phyloP scores from a whole-genome alignment of 2,329 filamentous ascomycete genomes.

The Xylariaceae sp. region DNA sequence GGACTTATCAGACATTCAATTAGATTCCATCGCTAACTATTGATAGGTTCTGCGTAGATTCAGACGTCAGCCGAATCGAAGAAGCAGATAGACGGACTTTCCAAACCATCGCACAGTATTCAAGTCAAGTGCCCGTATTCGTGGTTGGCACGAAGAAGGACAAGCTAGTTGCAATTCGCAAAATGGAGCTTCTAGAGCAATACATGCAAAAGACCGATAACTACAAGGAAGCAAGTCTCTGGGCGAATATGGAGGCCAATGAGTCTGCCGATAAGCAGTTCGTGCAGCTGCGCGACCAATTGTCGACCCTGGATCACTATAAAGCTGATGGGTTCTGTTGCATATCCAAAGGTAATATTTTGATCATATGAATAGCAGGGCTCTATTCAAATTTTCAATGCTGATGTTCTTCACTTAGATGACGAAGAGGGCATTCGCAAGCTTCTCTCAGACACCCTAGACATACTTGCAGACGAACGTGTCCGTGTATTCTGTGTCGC shows the following conservation, averaged over 20 bases:
- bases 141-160: slow-evolving; percentile 15
- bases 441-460: slow-evolving; percentile 6
- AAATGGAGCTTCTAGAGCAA: slow-evolving; percentile 10
- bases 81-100: slow-evolving; percentile 13
- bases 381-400: not conserved
- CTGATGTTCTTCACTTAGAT: not conserved
- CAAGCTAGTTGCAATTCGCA: slow-evolving; percentile 4
- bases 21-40: not conserved
- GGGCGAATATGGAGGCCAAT: slow-evolving; percentile 8
- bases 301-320: slow-evolving; percentile 7
- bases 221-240: slow-evolving; percentile 11
- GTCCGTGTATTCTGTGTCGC: slow-evolving; percentile 15
- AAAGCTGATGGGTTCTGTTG: slow-evolving; percentile 12
- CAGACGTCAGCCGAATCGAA: slow-evolving; percentile 14
- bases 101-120: slow-evolving; percentile 9
- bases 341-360: slow-evolving; percentile 7
- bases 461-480: slow-evolving; percentile 11
- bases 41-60: slow-evolving; percentile 11
- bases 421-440: slow-evolving; percentile 6
- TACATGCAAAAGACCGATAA: slow-evolving; percentile 10
- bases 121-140: slow-evolving; percentile 10
- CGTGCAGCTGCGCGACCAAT: slow-evolving; percentile 3
- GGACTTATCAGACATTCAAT: not conserved
- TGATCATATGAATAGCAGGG: not conserved
- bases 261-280: slow-evolving; percentile 9